Percentiles rank a stretch among this genome's conserved stretches.
phyloP scores from a whole-genome alignment of 2,329 filamentous ascomycete genomes.

The Cladosporium austrohemisphaericum region DNA sequence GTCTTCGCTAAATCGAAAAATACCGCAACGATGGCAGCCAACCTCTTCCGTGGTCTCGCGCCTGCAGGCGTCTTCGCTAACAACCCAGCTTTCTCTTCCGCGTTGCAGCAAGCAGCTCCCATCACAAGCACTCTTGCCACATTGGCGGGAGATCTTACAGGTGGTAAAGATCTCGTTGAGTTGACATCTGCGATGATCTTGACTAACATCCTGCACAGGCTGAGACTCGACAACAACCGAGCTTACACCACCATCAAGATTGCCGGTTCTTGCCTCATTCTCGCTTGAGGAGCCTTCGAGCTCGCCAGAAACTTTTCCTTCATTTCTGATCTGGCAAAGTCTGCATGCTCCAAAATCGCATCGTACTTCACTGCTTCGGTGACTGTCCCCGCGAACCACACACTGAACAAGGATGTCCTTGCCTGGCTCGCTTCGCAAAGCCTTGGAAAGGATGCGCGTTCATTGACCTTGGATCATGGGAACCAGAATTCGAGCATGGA shows the following conservation, averaged over 20 bases:
- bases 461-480: neutral
- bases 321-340: neutral
- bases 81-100: neutral
- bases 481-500: neutral
- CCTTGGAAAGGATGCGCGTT: neutral
- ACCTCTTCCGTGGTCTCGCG: neutral
- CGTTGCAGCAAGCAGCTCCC: neutral
- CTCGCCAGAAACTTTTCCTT: neutral
- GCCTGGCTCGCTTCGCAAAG: neutral
- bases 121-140: neutral
- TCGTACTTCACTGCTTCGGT: neutral
- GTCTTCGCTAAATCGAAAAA: no score
- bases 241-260: slow-evolving; percentile 5
- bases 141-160: neutral
- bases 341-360: neutral
- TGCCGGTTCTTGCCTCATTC: neutral
- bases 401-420: neutral
- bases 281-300: neutral
- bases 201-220: slow-evolving; percentile 1
- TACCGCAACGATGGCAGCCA: neutral
- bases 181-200: slow-evolving; percentile 1
- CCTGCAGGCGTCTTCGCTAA: neutral
- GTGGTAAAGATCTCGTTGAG: neutral
- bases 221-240: neutral
- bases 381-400: neutral